Evolutionary conservation across 805 yeast genomes (phyloP).

Genomic region (Kregervanrija pseudodelftensis): DNA sequence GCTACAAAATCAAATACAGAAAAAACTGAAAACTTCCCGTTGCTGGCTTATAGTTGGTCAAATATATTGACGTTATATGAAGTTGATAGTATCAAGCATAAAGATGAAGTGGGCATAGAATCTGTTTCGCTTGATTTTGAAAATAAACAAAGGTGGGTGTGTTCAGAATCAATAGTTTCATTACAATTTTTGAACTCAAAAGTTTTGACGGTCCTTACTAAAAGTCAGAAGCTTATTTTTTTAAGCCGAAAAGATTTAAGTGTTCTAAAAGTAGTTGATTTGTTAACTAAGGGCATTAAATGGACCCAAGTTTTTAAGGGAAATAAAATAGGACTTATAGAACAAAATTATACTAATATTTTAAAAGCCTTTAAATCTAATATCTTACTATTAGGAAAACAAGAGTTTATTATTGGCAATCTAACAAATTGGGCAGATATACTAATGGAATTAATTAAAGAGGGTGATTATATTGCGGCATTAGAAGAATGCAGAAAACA

Average conservation of each 20-base stretch:
- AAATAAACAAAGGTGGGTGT: slow-evolving; percentile 35
- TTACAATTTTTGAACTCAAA: slow-evolving; percentile 50
- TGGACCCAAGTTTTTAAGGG: slow-evolving; percentile 5
- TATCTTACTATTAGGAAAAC: slow-evolving; percentile 45
- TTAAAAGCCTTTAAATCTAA: slow-evolving; percentile 36
- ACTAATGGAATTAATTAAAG: slow-evolving; percentile 39
- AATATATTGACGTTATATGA: slow-evolving; percentile 51
- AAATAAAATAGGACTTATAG: slow-evolving; percentile 11
- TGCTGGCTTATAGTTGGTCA: slow-evolving; percentile 66
- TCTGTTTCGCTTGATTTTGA: slow-evolving; percentile 28
- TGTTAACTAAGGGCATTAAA: slow-evolving; percentile 33
- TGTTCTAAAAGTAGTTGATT: slow-evolving; percentile 29
- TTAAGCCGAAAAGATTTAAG: slow-evolving; percentile 34
- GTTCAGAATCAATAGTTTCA: slow-evolving; percentile 43
- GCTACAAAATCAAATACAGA: slow-evolving; percentile 26
- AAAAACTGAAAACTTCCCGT: slow-evolving; percentile 29
- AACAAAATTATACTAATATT: slow-evolving; percentile 22
- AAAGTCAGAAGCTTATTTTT: slow-evolving; percentile 38
- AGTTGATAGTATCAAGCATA: slow-evolving; percentile 29
- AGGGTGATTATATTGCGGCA: slow-evolving; percentile 47
- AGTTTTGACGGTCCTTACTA: slow-evolving; percentile 35
- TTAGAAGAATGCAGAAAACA: slow-evolving; percentile 47
- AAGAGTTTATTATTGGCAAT: slow-evolving; percentile 50
- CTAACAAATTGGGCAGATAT: slow-evolving; percentile 66
- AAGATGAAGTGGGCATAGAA: slow-evolving; percentile 19